phyloP scores from a whole-genome alignment of 78 protist species.

The Dictyostelium firmibasis region DNA sequence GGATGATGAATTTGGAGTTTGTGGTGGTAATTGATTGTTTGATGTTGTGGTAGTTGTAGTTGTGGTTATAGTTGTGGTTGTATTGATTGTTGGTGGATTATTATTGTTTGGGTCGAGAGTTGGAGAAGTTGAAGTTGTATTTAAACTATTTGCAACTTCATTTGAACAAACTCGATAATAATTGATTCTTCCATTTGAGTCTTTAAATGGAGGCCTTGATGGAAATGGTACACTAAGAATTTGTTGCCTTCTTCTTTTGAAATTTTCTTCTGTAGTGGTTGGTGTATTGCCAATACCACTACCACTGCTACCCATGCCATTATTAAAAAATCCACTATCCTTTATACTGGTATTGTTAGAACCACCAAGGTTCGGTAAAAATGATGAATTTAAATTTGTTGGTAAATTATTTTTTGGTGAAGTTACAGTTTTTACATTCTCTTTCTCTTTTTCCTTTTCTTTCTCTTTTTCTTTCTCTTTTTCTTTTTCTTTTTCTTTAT shows the following conservation, averaged over 20 bases:
- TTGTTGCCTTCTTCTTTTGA: slow-evolving; percentile 13
- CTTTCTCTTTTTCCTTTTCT: background rate
- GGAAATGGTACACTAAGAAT: slow-evolving; percentile 55
- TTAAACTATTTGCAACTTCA: background rate
- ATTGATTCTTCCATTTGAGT: slow-evolving; percentile 9
- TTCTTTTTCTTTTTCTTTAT: background rate
- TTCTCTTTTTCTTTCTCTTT: background rate
- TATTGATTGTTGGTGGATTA: background rate
- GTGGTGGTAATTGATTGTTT: background rate
- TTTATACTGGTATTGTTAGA: background rate
- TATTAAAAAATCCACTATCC: background rate
- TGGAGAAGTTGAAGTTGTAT: background rate
- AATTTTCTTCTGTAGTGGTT: slow-evolving; percentile 4
- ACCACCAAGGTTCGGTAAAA: background rate
- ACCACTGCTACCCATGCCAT: background rate
- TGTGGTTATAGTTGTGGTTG: background rate
- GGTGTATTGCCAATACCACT: slow-evolving; percentile 8
- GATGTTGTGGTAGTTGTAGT: slow-evolving; percentile 9
- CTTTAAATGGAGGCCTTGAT: slow-evolving; percentile 26
- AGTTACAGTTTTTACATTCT: background rate
- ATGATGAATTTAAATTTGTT: background rate
- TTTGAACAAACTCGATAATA: background rate
- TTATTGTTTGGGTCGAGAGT: background rate
- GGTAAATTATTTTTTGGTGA: background rate
- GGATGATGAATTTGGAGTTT: background rate